A percentile compares a stretch with the other conserved stretches of the same genome.
Conservation (phyloP, 2,329 filamentous ascomycete genomes). For the Ceratocystis albifundus region DNA sequence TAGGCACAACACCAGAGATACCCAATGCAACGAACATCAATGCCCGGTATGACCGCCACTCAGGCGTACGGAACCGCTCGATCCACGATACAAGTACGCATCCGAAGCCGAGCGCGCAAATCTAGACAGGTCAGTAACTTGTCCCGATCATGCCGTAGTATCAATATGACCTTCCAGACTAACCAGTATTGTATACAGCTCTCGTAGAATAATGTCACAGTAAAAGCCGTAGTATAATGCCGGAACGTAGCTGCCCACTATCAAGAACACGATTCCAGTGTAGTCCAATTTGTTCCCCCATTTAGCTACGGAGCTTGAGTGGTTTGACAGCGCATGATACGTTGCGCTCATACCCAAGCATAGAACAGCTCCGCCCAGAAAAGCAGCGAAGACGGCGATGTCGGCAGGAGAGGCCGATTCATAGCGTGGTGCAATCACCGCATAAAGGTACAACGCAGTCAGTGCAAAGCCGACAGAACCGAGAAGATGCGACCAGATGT, state of each 20-base stretch:
- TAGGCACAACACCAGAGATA: conserved; percentile 68
- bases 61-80: conserved; percentile 71
- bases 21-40: conserved; percentile 84
- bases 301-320: conserved; percentile 63
- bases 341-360: conserved; percentile 74
- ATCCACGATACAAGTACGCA: conserved; percentile 68
- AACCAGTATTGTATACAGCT: conserved; percentile 64
- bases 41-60: conserved; percentile 74
- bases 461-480: conserved; percentile 51
- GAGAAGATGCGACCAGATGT: conserved; percentile 53
- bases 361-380: conserved; percentile 60
- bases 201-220: conserved; percentile 53
- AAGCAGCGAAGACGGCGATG: conserved; percentile 62
- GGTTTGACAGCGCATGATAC: conserved; percentile 76
- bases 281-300: conserved; percentile 94
- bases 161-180: conserved; percentile 27
- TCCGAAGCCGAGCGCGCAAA: conserved; percentile 61
- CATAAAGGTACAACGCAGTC: conserved; percentile 43
- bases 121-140: conserved; percentile 39
- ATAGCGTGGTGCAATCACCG: conserved; percentile 53
- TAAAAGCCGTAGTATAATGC: conserved; percentile 80
- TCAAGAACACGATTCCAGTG: conserved; percentile 80
- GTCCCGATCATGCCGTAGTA: neutral
- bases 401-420: conserved; percentile 49
- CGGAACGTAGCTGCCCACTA: conserved; percentile 83